A percentile compares a stretch with the other conserved stretches of the same genome.
These are phyloP conservation scores for Raphanus raphanistrum DNA, from an alignment of 345 rosid species.

Conservation along the genomic window DNA sequence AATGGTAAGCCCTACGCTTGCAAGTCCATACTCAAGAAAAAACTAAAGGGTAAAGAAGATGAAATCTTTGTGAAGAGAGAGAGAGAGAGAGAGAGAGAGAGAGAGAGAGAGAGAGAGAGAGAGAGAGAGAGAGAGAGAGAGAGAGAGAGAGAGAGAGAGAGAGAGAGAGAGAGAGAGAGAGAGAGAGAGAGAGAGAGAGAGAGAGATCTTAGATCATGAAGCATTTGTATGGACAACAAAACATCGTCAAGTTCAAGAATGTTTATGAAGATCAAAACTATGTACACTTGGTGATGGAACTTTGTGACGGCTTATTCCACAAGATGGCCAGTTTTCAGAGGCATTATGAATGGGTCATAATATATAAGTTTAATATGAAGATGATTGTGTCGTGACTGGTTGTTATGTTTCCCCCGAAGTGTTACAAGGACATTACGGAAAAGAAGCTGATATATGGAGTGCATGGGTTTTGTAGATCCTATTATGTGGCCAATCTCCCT, in stretches of 20 bases:
- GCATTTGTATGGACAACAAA: background rate
- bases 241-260: background rate
- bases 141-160: too few species aligned
- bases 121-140: too few species aligned
- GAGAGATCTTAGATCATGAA: background rate
- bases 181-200: too few species aligned
- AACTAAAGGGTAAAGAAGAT: background rate
- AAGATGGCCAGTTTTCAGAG: background rate
- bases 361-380: too few species aligned
- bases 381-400: background rate
- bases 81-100: background rate
- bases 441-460: background rate
- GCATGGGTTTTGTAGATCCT: background rate
- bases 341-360: slow-evolving; percentile 54
- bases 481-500: background rate
- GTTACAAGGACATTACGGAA: background rate
- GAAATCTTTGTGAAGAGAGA: background rate
- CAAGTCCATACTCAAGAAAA: background rate
- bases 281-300: background rate
- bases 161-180: too few species aligned
- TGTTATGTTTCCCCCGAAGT: background rate
- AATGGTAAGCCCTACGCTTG: slow-evolving; percentile 1
- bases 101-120: too few species aligned
- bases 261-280: background rate
- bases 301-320: background rate